Percentiles rank a stretch among this genome's conserved stretches.
phyloP scores from a whole-genome alignment of 1,139 yeast genomes.

The Nadsonia starkeyi-henricii region DNA sequence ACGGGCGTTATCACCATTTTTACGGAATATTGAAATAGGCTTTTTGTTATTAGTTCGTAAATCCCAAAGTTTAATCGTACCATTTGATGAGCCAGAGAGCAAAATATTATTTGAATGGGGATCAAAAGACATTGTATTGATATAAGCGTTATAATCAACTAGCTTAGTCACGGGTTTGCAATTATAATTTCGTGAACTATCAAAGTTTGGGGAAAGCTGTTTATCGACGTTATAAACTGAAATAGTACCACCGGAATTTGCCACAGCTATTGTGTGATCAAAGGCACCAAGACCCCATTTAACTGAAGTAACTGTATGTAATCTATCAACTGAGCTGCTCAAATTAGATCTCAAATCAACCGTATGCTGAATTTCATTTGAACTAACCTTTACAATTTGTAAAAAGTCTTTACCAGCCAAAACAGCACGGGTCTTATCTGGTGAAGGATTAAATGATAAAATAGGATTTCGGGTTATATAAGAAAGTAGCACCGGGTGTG shows the following conservation, averaged over 20 bases:
- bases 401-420: slow-evolving; percentile 20
- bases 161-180: slow-evolving; percentile 25
- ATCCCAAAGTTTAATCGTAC: slow-evolving; percentile 81
- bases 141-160: slow-evolving; percentile 65
- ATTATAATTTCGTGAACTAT: slow-evolving; percentile 22
- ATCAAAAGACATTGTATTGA: slow-evolving; percentile 65
- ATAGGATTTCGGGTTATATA: slow-evolving; percentile 17
- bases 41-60: slow-evolving; percentile 38
- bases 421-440: slow-evolving; percentile 19
- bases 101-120: slow-evolving; percentile 43
- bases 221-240: slow-evolving; percentile 30
- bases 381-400: slow-evolving; percentile 8
- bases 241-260: slow-evolving; percentile 24
- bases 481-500: not conserved
- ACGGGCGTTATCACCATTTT: slow-evolving; percentile 29
- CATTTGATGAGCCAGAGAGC: slow-evolving; percentile 85
- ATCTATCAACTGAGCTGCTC: slow-evolving; percentile 18
- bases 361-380: slow-evolving; percentile 6
- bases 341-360: slow-evolving; percentile 11
- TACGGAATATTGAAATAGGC: slow-evolving; percentile 36
- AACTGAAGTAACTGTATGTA: slow-evolving; percentile 22
- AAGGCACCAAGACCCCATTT: slow-evolving; percentile 24
- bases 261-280: slow-evolving; percentile 15
- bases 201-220: not conserved
- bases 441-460: slow-evolving; percentile 19